Evolutionary conservation across 257 asterid genomes (phyloP).

Genomic region (Nyctanthes arbortristis): DNA sequence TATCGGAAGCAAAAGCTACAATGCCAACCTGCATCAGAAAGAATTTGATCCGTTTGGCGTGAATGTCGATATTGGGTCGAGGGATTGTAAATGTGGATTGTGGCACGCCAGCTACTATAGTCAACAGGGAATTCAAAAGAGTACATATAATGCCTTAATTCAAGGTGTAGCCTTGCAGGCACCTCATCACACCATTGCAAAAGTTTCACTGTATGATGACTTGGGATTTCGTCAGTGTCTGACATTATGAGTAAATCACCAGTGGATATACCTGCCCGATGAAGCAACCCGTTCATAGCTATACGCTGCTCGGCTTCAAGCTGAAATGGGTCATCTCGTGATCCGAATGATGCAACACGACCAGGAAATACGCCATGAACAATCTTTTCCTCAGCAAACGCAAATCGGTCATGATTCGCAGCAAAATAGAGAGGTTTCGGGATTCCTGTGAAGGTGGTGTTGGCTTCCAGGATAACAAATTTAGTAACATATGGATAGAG

Average conservation of each 20-base stretch:
- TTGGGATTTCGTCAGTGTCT: constrained; percentile 91
- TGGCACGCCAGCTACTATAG: constrained; percentile 83
- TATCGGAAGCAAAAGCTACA: constrained; percentile 82
- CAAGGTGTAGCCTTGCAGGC: constrained; percentile 74
- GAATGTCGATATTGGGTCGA: constrained; percentile 77
- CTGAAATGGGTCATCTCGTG: constrained; percentile 63
- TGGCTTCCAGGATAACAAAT: constrained; percentile 82
- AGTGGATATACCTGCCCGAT: constrained; percentile 52
- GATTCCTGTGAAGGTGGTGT: constrained; percentile 93
- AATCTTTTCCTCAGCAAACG: constrained; percentile 68
- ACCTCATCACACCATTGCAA: constrained; percentile 92
- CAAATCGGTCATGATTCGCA: constrained; percentile 50
- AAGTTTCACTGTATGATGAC: constrained; percentile 77
- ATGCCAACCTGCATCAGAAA: constrained; percentile 95
- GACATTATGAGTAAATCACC: constrained; percentile 88
- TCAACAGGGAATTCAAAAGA: constrained; percentile 91
- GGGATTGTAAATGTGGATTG: constrained; percentile 52
- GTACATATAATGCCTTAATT: constrained; percentile 65
- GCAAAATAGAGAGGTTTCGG: constrained; percentile 72
- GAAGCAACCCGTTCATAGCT: constrained; percentile 66
- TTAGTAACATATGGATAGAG: constrained; percentile 66
- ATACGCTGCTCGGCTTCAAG: constrained; percentile 73
- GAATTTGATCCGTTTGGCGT: constrained; percentile 57
- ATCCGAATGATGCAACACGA: constrained; percentile 39
- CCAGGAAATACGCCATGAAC: constrained; percentile 66